Base-by-base conservation (phyloP, 441 rosid genomes). In the Pelargonium citronellum region DNA sequence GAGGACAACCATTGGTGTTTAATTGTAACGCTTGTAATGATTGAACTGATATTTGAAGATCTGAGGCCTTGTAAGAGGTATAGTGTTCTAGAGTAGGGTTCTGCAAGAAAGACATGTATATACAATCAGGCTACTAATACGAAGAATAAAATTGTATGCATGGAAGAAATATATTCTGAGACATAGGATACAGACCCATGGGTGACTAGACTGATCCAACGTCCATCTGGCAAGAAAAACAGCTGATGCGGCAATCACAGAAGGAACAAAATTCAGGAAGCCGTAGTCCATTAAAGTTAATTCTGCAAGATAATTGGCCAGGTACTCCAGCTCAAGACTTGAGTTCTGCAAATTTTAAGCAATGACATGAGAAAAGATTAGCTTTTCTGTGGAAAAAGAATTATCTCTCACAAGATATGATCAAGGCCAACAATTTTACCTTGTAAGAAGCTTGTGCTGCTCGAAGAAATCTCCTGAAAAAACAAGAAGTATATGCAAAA, bases 171-270 rank as follows among this genome's bases (percentile, higher is more conserved):
- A 41, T 30, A 71, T 69, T 75, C 20, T n/a, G 60, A 39, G 43
- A 39, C 43, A 37, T 4, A 3, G 43, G 10, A 73, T 66, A 63
- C 76, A 64, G 19, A 88, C 91, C 91, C 91, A 89, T 65, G 91
- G 91, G 69, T 84, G 83, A 64, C 73, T 69, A 58, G 90, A 87
- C 43, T 82, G 88, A 78, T 89, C 80, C 70, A 87, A 60, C n/a
- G 94, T 89, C 94, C 94, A 89, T 71, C 78, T 85, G 73, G 91
- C 91, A 65, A 89, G 91, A 76, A 89, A 85, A 37, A 87, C 87
- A 11, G 90, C 88, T 7, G 94, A 85, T 65, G 94, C 91, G 75
- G 94, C 91, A 8, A 87, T 66, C 10, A 83, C 64, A 0, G 94
- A 89, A 69, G 94, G 94, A 66, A 81, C 81, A 63, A 80, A 85